Evolutionary conservation across 1,139 yeast genomes (phyloP).

Genomic region (Insectozyma bohioensis): DNA sequence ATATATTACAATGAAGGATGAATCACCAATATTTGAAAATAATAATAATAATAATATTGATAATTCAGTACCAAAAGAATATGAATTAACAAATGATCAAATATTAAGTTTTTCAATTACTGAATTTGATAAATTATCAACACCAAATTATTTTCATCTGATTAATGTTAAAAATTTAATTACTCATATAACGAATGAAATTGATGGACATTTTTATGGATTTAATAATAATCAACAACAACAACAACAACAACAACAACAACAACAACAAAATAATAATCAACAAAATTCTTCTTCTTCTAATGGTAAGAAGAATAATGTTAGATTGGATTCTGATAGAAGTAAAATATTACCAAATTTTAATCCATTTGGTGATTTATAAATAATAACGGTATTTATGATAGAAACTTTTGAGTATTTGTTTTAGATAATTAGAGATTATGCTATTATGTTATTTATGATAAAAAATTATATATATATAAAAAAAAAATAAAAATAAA

Average conservation of each 20-base stretch:
- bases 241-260: conserved; percentile 2
- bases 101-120: conserved; percentile 40
- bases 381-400: no score
- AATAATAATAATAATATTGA: conserved; percentile 9
- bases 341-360: conserved; percentile 24
- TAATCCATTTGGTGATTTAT: conserved; percentile 30
- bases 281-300: no score
- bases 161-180: conserved; percentile 39
- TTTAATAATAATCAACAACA: conserved; percentile 21
- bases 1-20: conserved; percentile 20
- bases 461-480: no score
- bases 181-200: conserved; percentile 31
- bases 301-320: conserved; percentile 1
- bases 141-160: conserved; percentile 46
- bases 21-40: no score
- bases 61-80: conserved; percentile 37
- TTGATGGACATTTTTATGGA: conserved; percentile 44
- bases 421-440: no score
- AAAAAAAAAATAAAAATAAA: no score
- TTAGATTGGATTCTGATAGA: neutral
- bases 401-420: no score
- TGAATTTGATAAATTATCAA: conserved; percentile 34
- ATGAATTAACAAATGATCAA: conserved; percentile 42
- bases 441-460: no score
- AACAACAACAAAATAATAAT: conserved; percentile 1